Evolutionary conservation across 176 grass and related monocot genomes (phyloP).

Genomic region (Saccharum spontaneum): DNA sequence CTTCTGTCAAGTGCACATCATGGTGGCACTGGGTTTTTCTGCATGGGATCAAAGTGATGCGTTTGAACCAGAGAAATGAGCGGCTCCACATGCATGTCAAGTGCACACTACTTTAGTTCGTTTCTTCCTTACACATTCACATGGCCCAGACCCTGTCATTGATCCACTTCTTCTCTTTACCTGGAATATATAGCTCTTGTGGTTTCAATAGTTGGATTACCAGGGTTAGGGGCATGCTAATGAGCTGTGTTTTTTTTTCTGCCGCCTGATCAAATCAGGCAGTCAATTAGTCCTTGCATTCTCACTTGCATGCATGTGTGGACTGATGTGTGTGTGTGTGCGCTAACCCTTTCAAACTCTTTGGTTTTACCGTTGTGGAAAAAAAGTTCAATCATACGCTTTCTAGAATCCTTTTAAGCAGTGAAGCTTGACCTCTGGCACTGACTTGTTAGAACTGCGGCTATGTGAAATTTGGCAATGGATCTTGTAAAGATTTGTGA

Average conservation of each 20-base stretch:
- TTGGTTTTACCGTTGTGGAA: not conserved
- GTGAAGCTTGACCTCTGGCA: not conserved
- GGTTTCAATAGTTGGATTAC: not conserved
- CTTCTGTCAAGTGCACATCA: not conserved
- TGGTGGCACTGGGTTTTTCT: slow-evolving; percentile 24
- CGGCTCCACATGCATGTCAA: not conserved
- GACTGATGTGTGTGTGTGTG: not conserved
- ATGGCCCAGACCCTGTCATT: not conserved
- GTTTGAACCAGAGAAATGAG: slow-evolving; percentile 39
- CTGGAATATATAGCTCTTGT: no score
- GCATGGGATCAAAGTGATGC: slow-evolving; percentile 24
- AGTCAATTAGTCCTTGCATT: slow-evolving; percentile 15
- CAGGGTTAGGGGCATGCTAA: not conserved
- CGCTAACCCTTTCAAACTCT: not conserved
- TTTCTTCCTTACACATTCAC: slow-evolving; percentile 32
- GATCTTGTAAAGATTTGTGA: not conserved
- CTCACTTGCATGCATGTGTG: slow-evolving; percentile 36
- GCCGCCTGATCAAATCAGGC: not conserved
- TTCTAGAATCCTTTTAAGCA: slow-evolving; percentile 1
- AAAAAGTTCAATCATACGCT: not conserved
- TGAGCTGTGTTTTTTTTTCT: slow-evolving; percentile 10
- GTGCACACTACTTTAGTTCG: not conserved
- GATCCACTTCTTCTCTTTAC: no score
- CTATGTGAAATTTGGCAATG: not conserved
- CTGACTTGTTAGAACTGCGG: not conserved